A percentile compares a stretch with the other conserved stretches of the same genome.
Evolutionary conservation across 495 filamentous ascomycete species (phyloP).

Genomic region (Melanomma pulvis-pyrius): DNA sequence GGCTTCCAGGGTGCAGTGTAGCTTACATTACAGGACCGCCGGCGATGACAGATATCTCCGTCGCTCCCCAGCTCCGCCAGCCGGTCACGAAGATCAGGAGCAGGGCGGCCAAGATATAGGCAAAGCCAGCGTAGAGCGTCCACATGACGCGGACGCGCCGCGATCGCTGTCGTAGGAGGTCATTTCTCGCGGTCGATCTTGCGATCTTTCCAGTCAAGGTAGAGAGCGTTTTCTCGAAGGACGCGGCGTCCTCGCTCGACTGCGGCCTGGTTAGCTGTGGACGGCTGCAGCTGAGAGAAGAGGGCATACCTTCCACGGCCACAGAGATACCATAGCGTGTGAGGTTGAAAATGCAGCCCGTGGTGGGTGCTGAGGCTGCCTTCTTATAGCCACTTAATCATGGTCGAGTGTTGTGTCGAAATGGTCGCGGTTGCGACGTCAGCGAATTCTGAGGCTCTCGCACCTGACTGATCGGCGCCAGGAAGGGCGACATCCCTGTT

Average conservation of each 20-base stretch:
- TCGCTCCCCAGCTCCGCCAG: constrained; percentile 73
- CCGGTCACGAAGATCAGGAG: constrained; percentile 82
- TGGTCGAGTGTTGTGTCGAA: constrained; percentile 4
- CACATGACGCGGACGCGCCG: constrained; percentile 82
- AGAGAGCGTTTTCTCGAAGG: constrained; percentile 88
- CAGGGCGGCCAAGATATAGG: constrained; percentile 81
- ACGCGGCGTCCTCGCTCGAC: constrained; percentile 82
- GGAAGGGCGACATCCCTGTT: constrained; percentile 23
- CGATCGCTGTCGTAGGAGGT: constrained; percentile 67
- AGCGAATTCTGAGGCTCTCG: constrained; percentile 12
- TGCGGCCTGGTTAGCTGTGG: constrained; percentile 47
- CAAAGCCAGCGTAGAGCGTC: constrained; percentile 87
- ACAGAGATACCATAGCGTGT: constrained; percentile 36
- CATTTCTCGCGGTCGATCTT: constrained; percentile 68
- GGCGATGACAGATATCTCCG: constrained; percentile 74
- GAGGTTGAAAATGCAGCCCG: constrained; percentile 12
- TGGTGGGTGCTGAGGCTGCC: constrained; percentile 13
- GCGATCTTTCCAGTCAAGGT: constrained; percentile 80
- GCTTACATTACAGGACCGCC: constrained; percentile 79
- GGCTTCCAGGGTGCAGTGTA: not conserved
- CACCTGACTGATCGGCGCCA: constrained; percentile 27
- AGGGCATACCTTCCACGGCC: constrained; percentile 37
- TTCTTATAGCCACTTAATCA: not conserved
- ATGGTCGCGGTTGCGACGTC: constrained; percentile 19
- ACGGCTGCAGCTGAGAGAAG: not conserved